phyloP scores from a whole-genome alignment of 352 stramenopile genomes.

The Globisporangium splendens region DNA sequence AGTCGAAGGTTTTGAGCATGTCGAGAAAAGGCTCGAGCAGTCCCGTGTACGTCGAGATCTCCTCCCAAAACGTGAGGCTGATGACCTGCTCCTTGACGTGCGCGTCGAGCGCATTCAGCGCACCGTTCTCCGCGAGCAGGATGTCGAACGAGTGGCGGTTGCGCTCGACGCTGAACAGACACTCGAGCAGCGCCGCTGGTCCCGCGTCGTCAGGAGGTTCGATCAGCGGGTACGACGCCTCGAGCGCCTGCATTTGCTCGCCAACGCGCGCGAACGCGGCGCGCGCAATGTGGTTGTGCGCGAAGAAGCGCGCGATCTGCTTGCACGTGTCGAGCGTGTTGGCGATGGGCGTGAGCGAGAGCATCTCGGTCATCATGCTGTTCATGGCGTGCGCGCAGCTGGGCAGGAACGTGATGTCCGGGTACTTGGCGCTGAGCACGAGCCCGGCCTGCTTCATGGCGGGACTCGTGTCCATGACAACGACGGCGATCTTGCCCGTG shows the following conservation, averaged over 20 bases:
- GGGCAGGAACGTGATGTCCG: slow-evolving; percentile 54
- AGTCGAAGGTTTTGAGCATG: slow-evolving; percentile 60
- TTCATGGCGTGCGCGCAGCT: slow-evolving; percentile 60
- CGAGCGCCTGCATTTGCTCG: slow-evolving; percentile 41
- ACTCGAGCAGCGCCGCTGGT: slow-evolving; percentile 40
- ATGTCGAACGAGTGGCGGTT: slow-evolving; percentile 59
- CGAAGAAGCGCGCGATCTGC: slow-evolving; percentile 41
- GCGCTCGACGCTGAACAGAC: slow-evolving; percentile 43
- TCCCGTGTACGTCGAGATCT: slow-evolving; percentile 41
- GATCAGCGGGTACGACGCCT: slow-evolving; percentile 28
- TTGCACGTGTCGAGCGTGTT: slow-evolving; percentile 36
- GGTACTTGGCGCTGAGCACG: slow-evolving; percentile 51
- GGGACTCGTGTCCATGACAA: slow-evolving; percentile 52
- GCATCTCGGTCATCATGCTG: slow-evolving; percentile 55
- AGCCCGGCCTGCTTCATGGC: slow-evolving; percentile 53
- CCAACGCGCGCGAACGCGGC: slow-evolving; percentile 45
- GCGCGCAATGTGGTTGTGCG: slow-evolving; percentile 36
- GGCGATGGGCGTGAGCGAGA: slow-evolving; percentile 39
- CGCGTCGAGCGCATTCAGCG: slow-evolving; percentile 29
- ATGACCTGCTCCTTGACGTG: slow-evolving; percentile 42
- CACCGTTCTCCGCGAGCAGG: slow-evolving; percentile 46
- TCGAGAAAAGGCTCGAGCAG: slow-evolving; percentile 73
- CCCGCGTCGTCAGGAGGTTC: slow-evolving; percentile 26
- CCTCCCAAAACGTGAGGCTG: slow-evolving; percentile 51
- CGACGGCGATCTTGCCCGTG: slow-evolving; percentile 44